Evolutionary conservation across 495 filamentous ascomycete genomes (phyloP).

Genomic region (Neurospora sp.): DNA sequence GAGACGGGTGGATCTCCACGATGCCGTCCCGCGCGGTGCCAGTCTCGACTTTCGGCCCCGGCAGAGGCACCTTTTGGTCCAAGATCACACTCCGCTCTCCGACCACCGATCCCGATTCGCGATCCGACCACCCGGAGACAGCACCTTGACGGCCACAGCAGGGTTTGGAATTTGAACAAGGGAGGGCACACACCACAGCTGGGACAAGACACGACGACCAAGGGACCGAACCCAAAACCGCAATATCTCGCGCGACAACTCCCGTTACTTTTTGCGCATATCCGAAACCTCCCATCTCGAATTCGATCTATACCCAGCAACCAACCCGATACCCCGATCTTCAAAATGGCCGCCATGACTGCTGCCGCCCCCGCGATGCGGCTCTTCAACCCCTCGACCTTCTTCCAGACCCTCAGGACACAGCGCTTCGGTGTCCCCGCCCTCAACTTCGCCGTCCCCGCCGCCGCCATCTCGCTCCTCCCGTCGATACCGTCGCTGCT

Average conservation of each 20-base stretch:
- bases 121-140: neutral
- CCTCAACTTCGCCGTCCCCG: constrained; percentile 40
- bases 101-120: neutral
- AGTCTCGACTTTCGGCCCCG: neutral
- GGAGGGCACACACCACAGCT: neutral
- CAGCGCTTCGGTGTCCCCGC: constrained; percentile 32
- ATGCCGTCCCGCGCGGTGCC: neutral
- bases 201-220: neutral
- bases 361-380: constrained; percentile 18
- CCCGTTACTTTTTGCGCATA: neutral
- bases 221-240: neutral
- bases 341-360: constrained; percentile 24
- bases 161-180: neutral
- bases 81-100: neutral
- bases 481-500: constrained; percentile 45
- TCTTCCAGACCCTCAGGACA: constrained; percentile 31
- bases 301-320: neutral
- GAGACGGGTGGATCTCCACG: neutral
- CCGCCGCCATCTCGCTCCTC: constrained; percentile 45
- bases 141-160: neutral
- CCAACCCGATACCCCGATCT: neutral
- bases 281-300: neutral
- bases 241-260: neutral
- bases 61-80: neutral
- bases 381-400: constrained; percentile 27